Conservation (phyloP, 2,329 filamentous ascomycete genomes). For the Stagonosporopsis cucurbitacearum region DNA sequence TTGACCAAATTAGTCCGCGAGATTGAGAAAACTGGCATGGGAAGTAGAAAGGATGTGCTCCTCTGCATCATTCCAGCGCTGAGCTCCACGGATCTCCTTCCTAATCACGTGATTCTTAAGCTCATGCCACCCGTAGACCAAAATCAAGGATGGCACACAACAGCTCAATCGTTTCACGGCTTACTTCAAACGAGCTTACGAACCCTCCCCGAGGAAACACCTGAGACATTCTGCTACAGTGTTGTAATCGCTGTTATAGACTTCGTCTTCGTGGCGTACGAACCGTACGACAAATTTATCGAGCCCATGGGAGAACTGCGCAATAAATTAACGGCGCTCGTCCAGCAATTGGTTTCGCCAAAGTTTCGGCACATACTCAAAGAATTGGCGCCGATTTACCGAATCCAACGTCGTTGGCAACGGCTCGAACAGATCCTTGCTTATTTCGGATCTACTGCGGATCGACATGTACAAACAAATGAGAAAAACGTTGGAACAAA, state of each 20-base stretch:
- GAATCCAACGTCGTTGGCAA: no score
- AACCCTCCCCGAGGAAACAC: neutral
- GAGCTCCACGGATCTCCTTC: conserved; percentile 4
- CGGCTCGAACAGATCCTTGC: no score
- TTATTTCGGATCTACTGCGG: no score
- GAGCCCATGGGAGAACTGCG: neutral
- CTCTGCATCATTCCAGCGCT: conserved; percentile 9
- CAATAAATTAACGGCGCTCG: neutral
- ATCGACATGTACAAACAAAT: no score
- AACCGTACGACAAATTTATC: neutral
- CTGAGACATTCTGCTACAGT: neutral
- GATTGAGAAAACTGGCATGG: neutral
- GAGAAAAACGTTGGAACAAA: no score
- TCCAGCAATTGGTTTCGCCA: neutral
- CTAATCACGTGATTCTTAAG: conserved; percentile 4
- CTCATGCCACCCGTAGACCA: neutral
- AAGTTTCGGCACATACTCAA: neutral
- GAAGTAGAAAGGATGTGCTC: neutral
- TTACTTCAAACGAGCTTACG: neutral
- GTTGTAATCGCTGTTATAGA: neutral
- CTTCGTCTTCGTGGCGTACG: neutral
- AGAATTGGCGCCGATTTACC: no score
- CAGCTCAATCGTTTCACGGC: neutral
- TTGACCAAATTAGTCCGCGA: neutral
- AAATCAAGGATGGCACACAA: neutral